Percentiles rank a stretch among this genome's conserved stretches.
phyloP scores from a whole-genome alignment of 257 asterid genomes.

The Solanum arcanum region DNA sequence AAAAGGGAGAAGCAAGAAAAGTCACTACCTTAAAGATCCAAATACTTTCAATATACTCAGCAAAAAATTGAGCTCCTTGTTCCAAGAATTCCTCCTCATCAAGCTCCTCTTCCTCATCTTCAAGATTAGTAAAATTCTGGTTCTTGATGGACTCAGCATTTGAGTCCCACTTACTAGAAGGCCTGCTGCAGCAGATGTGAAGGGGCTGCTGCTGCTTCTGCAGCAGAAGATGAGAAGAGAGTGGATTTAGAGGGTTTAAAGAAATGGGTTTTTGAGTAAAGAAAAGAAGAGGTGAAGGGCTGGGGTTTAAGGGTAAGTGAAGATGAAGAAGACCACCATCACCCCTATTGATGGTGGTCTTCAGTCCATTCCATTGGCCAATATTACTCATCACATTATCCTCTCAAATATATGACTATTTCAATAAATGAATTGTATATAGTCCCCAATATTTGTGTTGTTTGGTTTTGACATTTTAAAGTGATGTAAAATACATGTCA shows the following conservation, averaged over 20 bases:
- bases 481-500: not conserved
- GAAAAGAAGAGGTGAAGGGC: not conserved
- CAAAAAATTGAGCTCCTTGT: constrained; percentile 36
- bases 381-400: not conserved
- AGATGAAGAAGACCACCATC: constrained; percentile 8
- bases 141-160: constrained; percentile 42
- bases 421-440: not conserved
- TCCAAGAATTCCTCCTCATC: constrained; percentile 18
- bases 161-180: constrained; percentile 46
- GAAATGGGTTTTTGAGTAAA: not conserved
- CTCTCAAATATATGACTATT: not conserved
- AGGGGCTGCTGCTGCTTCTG: constrained; percentile 4
- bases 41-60: constrained; percentile 63
- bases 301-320: not conserved
- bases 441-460: not conserved
- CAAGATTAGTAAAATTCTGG: not conserved
- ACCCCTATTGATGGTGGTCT: not conserved
- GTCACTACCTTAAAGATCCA: constrained; percentile 70
- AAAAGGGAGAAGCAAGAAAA: not conserved
- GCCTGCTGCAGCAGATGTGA: constrained; percentile 18
- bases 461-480: not conserved
- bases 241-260: not conserved
- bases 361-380: not conserved
- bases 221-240: not conserved
- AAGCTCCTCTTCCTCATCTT: constrained; percentile 11